These are phyloP conservation scores for Durotheca rogersii DNA, from an alignment of 495 filamentous ascomycete species.

Conservation along the genomic window DNA sequence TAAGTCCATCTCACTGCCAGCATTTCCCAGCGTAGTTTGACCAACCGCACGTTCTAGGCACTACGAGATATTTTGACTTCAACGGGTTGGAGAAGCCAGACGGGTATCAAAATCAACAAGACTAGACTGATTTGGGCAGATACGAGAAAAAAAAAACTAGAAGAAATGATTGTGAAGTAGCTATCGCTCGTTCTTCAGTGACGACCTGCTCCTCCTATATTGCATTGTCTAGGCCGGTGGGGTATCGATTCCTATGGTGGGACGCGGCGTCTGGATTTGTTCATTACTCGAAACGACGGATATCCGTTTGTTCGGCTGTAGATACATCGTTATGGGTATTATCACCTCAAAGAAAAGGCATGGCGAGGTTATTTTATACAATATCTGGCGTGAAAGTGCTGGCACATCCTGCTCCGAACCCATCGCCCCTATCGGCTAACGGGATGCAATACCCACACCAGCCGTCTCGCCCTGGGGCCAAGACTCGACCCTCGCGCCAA, in stretches of 20 bases:
- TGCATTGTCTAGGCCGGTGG: slow-evolving; percentile 31
- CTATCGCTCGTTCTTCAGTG: slow-evolving; percentile 27
- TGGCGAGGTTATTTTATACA: slow-evolving; percentile 16
- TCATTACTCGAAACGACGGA: slow-evolving; percentile 29
- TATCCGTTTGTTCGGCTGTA: slow-evolving; percentile 39
- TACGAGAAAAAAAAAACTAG: slow-evolving; percentile 2
- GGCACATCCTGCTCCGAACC: neutral
- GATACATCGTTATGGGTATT: slow-evolving; percentile 30
- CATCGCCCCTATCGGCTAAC: neutral
- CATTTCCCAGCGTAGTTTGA: neutral
- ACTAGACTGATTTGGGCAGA: slow-evolving; percentile 41
- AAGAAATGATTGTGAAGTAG: slow-evolving; percentile 26
- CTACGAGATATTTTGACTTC: slow-evolving; percentile 77
- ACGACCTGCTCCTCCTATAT: slow-evolving; percentile 30
- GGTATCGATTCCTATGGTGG: slow-evolving; percentile 30
- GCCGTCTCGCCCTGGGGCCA: no score
- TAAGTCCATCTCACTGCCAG: slow-evolving; percentile 47
- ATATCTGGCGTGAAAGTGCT: slow-evolving; percentile 12
- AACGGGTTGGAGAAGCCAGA: slow-evolving; percentile 77
- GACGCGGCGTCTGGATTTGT: slow-evolving; percentile 35
- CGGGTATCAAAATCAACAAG: slow-evolving; percentile 71
- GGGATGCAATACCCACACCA: no score
- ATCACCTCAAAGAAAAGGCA: slow-evolving; percentile 20
- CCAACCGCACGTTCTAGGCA: slow-evolving; percentile 52
- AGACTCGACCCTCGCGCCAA: neutral